phyloP scores from a whole-genome alignment of 352 stramenopile genomes.

The Globisporangium abappressorium region DNA sequence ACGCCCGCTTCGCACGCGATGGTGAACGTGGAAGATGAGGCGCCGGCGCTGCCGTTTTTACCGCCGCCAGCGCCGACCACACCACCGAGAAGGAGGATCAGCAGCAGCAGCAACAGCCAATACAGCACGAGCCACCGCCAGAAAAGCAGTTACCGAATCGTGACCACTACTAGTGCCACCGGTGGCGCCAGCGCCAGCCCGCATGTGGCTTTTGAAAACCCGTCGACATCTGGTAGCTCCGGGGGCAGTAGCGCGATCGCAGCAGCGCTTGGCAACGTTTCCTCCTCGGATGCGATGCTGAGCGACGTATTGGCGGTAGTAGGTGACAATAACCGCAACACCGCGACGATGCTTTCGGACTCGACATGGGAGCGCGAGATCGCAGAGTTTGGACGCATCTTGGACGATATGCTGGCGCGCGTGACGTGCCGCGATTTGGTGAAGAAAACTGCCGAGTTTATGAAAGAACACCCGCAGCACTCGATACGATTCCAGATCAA shows the following conservation, averaged over 20 bases:
- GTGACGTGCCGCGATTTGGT: conserved; percentile 76
- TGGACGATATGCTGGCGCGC: conserved; percentile 70
- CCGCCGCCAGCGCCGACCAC: conserved; percentile 7
- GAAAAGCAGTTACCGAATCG: conserved; percentile 1
- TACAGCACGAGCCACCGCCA: neutral
- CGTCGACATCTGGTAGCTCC: neutral
- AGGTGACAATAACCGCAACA: conserved; percentile 15
- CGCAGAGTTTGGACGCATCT: conserved; percentile 60
- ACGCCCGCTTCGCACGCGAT: neutral
- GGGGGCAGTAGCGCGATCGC: conserved; percentile 5
- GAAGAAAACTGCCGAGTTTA: conserved; percentile 68
- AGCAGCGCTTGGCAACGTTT: conserved; percentile 12
- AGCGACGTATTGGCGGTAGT: neutral
- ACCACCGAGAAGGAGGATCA: conserved; percentile 8
- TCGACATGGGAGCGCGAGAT: conserved; percentile 74
- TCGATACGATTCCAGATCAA: conserved; percentile 82
- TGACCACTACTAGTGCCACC: neutral
- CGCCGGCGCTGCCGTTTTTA: conserved; percentile 1
- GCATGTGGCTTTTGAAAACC: neutral
- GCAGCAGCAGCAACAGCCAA: neutral
- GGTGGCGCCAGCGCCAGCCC: conserved; percentile 5
- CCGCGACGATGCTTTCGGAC: conserved; percentile 44
- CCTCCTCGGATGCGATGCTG: neutral
- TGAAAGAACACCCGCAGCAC: conserved; percentile 68
- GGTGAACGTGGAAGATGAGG: neutral